Conservation (phyloP, 768 basidiomycete species). For the Tricholoma matsutake region DNA sequence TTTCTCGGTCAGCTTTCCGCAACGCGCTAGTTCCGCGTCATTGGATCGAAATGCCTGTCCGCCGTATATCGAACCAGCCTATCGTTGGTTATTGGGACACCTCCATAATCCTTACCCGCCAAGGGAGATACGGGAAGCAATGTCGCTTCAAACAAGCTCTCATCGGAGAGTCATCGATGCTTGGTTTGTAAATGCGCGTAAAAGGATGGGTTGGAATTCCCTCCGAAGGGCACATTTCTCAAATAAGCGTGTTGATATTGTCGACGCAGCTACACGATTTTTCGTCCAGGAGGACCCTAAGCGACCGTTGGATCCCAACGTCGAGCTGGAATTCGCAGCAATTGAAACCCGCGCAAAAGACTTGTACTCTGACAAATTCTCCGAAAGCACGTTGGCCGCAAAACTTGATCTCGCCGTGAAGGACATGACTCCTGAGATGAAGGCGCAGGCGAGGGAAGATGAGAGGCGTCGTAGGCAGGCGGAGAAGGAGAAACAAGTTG, state of each 20-base stretch:
- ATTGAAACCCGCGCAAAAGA: constrained; percentile 18
- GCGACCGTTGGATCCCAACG: constrained; percentile 15
- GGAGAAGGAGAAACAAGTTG: not conserved
- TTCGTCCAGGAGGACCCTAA: constrained; percentile 21
- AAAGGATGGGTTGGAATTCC: constrained; percentile 51
- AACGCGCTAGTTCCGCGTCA: too few relatives aligned
- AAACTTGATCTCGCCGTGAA: constrained; percentile 28
- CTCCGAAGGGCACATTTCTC: constrained; percentile 32
- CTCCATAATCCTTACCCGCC: constrained; percentile 53
- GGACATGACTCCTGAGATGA: constrained; percentile 22
- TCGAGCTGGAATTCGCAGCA: constrained; percentile 20
- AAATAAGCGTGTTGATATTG: constrained; percentile 31
- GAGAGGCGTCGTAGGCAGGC: not conserved
- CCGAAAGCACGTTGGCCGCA: constrained; percentile 6
- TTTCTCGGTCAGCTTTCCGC: too few relatives aligned
- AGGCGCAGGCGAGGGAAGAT: constrained; percentile 9
- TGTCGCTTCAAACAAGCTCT: constrained; percentile 25
- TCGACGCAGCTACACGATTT: constrained; percentile 36
- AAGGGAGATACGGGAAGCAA: constrained; percentile 21
- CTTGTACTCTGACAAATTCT: constrained; percentile 20
- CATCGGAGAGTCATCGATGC: constrained; percentile 31
- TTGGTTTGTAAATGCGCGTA: constrained; percentile 49
- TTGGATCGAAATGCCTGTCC: constrained; percentile 1
- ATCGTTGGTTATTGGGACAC: constrained; percentile 43
- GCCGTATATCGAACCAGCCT: constrained; percentile 28